Conservation (phyloP, 257 asterid species). For the Avicennia marina region DNA sequence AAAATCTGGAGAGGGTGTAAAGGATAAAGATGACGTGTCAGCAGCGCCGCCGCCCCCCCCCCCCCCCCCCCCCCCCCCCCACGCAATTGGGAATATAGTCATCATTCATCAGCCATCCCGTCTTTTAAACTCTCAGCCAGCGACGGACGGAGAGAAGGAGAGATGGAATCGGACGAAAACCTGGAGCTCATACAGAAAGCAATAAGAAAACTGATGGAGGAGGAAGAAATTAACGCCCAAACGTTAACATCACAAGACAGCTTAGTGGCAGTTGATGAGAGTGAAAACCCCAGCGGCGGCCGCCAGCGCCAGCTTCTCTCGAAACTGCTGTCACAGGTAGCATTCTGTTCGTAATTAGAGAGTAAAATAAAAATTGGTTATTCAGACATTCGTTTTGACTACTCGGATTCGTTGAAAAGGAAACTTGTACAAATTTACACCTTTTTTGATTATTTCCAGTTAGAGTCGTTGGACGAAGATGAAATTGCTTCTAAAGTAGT, state of each 20-base stretch:
- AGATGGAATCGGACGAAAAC: constrained; percentile 32
- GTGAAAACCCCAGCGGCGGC: not conserved
- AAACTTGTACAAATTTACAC: not conserved
- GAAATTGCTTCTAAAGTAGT: not conserved
- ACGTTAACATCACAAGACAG: constrained; percentile 16
- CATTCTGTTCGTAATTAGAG: not conserved
- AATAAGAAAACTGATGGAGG: constrained; percentile 27
- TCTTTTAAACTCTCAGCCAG: too few relatives aligned
- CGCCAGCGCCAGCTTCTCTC: constrained; percentile 31
- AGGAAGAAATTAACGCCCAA: constrained; percentile 16
- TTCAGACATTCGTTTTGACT: not conserved
- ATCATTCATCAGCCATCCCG: not conserved
- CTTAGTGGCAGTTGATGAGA: constrained; percentile 3
- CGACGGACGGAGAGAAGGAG: not conserved
- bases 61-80: too few relatives aligned
- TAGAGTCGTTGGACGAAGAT: constrained; percentile 39
- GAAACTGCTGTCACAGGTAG: constrained; percentile 40
- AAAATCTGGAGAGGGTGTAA: not conserved
- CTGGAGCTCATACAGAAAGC: constrained; percentile 32
- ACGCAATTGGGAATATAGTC: not conserved
- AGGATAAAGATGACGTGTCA: constrained; percentile 20
- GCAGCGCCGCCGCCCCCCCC: too few relatives aligned
- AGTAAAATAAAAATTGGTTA: not conserved
- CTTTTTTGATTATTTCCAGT: constrained; percentile 18
- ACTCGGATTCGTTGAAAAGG: not conserved